These are phyloP conservation scores for Pseudogymnoascus sp. DNA, from an alignment of 2,329 filamentous ascomycete genomes.

Conservation along the genomic window DNA sequence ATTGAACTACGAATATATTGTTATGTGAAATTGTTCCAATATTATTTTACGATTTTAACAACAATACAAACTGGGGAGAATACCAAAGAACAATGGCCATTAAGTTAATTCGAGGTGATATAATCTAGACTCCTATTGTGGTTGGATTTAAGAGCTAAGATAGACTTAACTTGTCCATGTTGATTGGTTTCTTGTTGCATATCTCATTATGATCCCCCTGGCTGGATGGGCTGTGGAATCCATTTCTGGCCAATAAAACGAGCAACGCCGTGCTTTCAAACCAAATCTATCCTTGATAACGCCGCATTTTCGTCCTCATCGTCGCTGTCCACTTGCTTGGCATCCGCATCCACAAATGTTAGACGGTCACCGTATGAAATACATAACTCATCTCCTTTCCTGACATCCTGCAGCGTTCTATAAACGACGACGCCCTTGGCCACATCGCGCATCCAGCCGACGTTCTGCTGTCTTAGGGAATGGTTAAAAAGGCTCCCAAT, in stretches of 20 bases:
- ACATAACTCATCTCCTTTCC: conserved; percentile 47
- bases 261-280: background rate
- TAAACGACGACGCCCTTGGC: conserved; percentile 40
- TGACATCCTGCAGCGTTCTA: conserved; percentile 40
- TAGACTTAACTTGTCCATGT: background rate
- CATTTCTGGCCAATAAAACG: background rate
- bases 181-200: background rate
- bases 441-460: conserved; percentile 46
- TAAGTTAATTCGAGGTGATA: background rate
- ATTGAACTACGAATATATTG: background rate
- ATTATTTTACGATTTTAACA: background rate
- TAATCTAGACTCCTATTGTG: background rate
- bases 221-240: background rate
- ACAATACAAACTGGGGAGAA: background rate
- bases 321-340: conserved; percentile 17
- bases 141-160: background rate
- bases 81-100: background rate
- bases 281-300: conserved; percentile 25
- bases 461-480: conserved; percentile 42
- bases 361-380: conserved; percentile 32
- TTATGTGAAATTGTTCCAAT: background rate
- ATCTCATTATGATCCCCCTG: background rate
- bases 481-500: conserved; percentile 54
- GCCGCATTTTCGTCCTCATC: conserved; percentile 24
- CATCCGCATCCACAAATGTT: conserved; percentile 31